Evolutionary conservation across 1,284 basidiomycete species (phyloP), one percentile per base, ranked within the genome.

Genomic region (Filobasidium uniguttulatum): DNA sequence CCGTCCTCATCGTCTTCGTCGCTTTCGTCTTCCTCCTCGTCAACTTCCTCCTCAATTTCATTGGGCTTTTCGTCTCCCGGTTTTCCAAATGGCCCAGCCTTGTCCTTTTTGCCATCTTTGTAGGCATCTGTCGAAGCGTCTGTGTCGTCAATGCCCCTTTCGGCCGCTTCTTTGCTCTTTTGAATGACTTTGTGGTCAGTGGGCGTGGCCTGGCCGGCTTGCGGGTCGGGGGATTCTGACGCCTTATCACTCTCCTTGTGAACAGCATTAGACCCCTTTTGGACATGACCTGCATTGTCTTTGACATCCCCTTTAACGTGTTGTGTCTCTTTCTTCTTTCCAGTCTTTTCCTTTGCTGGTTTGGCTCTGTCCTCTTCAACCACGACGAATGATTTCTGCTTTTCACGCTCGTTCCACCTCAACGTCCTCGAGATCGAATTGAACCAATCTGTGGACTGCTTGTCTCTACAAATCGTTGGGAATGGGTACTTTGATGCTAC

Each of bases 361-460:
- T 72, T 77, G 10, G 71, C 63, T 1, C 76, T 78, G 23, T 78
- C 80, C 64, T 93, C 88, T 63, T 94, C 90, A 25, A 96, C 86
- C n/a, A 96, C 85, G 35, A 96, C 90, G 60, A 96, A 96, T 4
- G 87, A 91, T 66, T 94, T 96, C 63, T 96, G 91, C 38, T 89
- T 79, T 68, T 96, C 89, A 19, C 94, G 81, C 67, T 98, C 90
- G 71, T 96, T 96, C 88, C 90, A 97, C 65, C 91, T 89, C 49
- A 97, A 75, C 7, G 90, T 97, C n/a, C 90, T 77, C 28, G 85
- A 85, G 56, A 96, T 98, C 9, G 90, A 79, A 56, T 88, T 81
- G 79, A 99, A 98, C 94, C 94, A 99, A 65, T 98, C 93, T 3
- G 84, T 89, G 6, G 86, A 91, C 66, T 96, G 91, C 57, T 93